Evolutionary conservation across 768 basidiomycete species (phyloP), one percentile per base, ranked within the genome.

Genomic region (Gyrodon lividus): DNA sequence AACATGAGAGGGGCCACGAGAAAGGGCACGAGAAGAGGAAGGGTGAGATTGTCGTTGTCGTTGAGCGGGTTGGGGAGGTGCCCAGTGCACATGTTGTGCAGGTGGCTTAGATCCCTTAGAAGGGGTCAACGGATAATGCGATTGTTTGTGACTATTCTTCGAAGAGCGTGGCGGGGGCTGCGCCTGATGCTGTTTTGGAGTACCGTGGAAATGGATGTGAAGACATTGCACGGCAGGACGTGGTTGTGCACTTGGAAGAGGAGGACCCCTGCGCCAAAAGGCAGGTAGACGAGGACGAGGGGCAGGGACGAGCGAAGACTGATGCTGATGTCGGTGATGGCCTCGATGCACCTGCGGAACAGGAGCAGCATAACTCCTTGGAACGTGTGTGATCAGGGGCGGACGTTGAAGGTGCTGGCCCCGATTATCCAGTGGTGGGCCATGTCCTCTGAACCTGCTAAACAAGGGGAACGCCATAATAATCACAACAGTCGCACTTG

Each of bases 401-500:
- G 59, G 63, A 30, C 52, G 57, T 41, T 54, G 64, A 23, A 44
- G 55, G 31, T 48, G 45, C 5, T 55, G 59, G 2, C 53, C 60
- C 17, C 58, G 52, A 34, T 53, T 22, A 35, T 65, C 59, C 24
- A 51, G 56, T 20, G 51, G 19, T 31, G 64, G 47, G 20, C 22
- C 42, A 9, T 58, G 34, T 35, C 30, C 58, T 50, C 59, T 57
- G 43, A 68, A 59, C 39, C 62, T 64, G 46, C 55, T 61, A 43
- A 63, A 14, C 63, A 62, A 61, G 52, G 66, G 57, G 47, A 66
- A 61, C 10, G 66, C 41, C 65, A 66, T 65, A 42, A 51, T n/a
- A 42, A 42, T 12, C n/a, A 4, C 46, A 23, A 45, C 34, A 44
- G 49, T 56, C 16, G 31, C 17, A 50, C 48, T 55, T 58, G 51